phyloP scores from a whole-genome alignment of 1,284 basidiomycete species.

The Porogramme epimiltina region DNA sequence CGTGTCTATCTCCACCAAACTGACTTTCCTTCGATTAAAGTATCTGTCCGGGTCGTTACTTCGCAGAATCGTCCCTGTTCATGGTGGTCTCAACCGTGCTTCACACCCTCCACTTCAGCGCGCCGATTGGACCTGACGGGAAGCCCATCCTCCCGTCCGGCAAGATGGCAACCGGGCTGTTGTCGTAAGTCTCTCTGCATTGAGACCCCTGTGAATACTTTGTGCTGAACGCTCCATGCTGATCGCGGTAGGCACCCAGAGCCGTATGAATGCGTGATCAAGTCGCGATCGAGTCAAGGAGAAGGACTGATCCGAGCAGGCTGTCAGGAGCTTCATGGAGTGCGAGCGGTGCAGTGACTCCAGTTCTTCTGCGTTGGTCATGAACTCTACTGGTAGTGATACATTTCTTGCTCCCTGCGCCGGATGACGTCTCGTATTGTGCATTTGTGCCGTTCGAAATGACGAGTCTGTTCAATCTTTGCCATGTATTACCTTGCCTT shows the following conservation, averaged over 20 bases:
- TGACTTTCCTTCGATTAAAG: not conserved
- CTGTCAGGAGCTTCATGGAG: not conserved
- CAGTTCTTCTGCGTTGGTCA: not conserved
- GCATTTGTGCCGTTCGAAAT: too few relatives aligned
- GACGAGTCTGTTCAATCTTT: too few relatives aligned
- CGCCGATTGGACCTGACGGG: constrained; percentile 1
- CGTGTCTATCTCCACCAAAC: not conserved
- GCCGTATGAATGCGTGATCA: constrained; percentile 8
- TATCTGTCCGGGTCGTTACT: constrained; percentile 26
- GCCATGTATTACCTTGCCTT: too few relatives aligned
- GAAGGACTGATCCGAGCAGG: constrained; percentile 1
- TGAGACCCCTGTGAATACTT: not conserved
- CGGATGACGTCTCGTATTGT: too few relatives aligned
- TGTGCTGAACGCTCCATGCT: not conserved
- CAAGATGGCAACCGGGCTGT: constrained; percentile 6
- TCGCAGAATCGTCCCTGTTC: constrained; percentile 20
- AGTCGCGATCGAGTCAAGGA: not conserved
- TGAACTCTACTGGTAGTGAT: not conserved
- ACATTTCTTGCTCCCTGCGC: too few relatives aligned
- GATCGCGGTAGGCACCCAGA: not conserved
- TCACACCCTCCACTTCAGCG: constrained; percentile 8
- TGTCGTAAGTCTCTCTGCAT: constrained; percentile 1
- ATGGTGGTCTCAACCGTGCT: constrained; percentile 14
- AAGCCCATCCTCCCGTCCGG: constrained; percentile 2
- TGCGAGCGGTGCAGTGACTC: not conserved